Conservation (phyloP, 1,284 basidiomycete genomes). For the Clitocybe nebularis region DNA sequence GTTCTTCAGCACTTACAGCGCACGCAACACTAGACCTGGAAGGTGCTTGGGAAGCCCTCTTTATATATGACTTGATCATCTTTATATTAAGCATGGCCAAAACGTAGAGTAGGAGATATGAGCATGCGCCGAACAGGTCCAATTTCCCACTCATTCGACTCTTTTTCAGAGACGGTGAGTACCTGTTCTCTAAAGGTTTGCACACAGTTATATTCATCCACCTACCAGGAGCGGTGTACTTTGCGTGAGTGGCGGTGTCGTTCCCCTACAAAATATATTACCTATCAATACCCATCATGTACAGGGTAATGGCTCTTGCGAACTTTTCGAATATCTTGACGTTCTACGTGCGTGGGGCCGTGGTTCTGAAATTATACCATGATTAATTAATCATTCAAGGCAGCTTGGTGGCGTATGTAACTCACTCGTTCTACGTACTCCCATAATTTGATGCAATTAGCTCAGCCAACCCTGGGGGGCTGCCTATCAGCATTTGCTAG, state of each 20-base stretch:
- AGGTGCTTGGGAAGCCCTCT: constrained; percentile 38
- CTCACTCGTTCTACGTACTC: background rate
- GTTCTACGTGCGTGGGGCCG: constrained; percentile 32
- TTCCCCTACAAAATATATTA: background rate
- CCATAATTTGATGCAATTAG: too few relatives aligned
- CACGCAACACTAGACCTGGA: constrained; percentile 26
- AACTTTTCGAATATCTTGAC: constrained; percentile 38
- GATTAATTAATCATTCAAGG: background rate
- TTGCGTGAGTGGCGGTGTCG: constrained; percentile 23
- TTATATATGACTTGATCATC: constrained; percentile 35
- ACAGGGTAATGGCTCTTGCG: constrained; percentile 35
- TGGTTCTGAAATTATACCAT: background rate
- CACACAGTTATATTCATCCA: too few relatives aligned
- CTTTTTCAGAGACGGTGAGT: constrained; percentile 35
- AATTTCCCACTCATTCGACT: constrained; percentile 28
- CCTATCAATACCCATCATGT: too few relatives aligned
- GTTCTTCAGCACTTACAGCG: background rate
- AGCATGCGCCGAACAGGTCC: constrained; percentile 19
- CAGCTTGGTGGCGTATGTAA: constrained; percentile 19
- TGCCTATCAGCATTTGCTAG: constrained; percentile 38
- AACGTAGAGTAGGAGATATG: constrained; percentile 27
- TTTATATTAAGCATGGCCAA: constrained; percentile 33
- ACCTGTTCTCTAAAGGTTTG: too few relatives aligned
- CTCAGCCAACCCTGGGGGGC: constrained; percentile 33
- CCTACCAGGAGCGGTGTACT: constrained; percentile 35